Percentiles rank a stretch among this genome's conserved stretches.
Conservation (phyloP, 2,329 filamentous ascomycete species). For the Fusarium algeriense region DNA sequence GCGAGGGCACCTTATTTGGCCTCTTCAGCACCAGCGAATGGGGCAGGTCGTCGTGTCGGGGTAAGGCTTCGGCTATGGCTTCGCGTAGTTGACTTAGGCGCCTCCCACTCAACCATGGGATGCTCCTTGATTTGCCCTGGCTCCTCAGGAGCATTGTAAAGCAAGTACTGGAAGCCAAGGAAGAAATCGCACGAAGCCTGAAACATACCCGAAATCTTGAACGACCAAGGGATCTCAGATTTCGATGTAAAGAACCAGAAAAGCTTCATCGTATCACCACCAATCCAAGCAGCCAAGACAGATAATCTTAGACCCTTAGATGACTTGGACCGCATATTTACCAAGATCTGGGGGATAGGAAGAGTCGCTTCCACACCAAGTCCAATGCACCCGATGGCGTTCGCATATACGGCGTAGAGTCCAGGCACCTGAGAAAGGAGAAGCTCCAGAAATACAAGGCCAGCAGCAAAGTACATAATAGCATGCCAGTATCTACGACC, state of each 20-base stretch:
- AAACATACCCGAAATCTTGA: constrained; percentile 86
- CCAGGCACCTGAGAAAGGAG: constrained; percentile 69
- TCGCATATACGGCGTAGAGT: constrained; percentile 75
- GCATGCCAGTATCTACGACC: constrained; percentile 79
- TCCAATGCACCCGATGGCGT: constrained; percentile 78
- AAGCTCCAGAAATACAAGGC: constrained; percentile 74
- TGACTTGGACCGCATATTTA: constrained; percentile 75
- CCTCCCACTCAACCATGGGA: constrained; percentile 53
- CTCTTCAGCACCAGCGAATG: constrained; percentile 53
- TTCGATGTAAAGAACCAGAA: constrained; percentile 84
- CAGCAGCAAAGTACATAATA: constrained; percentile 73
- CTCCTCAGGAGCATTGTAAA: constrained; percentile 70
- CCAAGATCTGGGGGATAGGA: constrained; percentile 81
- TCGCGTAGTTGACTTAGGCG: constrained; percentile 44
- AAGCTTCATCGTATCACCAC: constrained; percentile 88
- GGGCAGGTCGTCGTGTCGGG: constrained; percentile 55
- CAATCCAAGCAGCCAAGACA: constrained; percentile 81
- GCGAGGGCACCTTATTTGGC: constrained; percentile 13
- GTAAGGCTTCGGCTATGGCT: constrained; percentile 54
- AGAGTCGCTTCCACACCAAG: constrained; percentile 84
- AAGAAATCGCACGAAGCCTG: constrained; percentile 82
- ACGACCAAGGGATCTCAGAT: constrained; percentile 78
- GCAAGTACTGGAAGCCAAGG: constrained; percentile 79
- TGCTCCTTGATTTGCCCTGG: constrained; percentile 54
- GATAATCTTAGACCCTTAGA: constrained; percentile 83